phyloP scores from a whole-genome alignment of 345 rosid genomes.

The Aquilaria malaccensis region DNA sequence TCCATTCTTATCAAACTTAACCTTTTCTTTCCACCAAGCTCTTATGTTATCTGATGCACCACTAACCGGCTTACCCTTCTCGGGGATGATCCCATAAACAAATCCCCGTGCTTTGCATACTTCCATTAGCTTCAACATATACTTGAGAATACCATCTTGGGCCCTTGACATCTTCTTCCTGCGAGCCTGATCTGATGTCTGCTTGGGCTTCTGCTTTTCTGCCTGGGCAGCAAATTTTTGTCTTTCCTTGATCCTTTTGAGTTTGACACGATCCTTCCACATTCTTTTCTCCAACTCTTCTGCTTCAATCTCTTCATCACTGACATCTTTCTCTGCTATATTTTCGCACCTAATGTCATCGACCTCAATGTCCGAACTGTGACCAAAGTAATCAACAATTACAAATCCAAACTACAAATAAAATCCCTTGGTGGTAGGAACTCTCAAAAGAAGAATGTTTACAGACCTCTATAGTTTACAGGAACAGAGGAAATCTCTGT shows the following conservation, averaged over 20 bases:
- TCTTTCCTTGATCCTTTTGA: slow-evolving; percentile 77
- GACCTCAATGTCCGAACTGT: slow-evolving; percentile 56
- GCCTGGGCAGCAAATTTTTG: slow-evolving; percentile 60
- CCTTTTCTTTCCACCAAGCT: slow-evolving; percentile 99
- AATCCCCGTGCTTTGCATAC: slow-evolving; percentile 96
- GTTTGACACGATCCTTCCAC: slow-evolving; percentile 93
- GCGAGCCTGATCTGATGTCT: slow-evolving; percentile 79
- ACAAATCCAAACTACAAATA: neutral
- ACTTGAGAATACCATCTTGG: slow-evolving; percentile 97
- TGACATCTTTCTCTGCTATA: slow-evolving; percentile 86
- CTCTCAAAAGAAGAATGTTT: neutral
- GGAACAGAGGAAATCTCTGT: no score
- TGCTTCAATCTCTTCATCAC: slow-evolving; percentile 89
- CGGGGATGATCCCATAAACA: slow-evolving; percentile 94
- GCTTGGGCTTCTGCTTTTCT: slow-evolving; percentile 72
- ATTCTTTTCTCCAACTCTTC: slow-evolving; percentile 86
- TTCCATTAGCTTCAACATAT: slow-evolving; percentile 97
- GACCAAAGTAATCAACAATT: slow-evolving; percentile 18
- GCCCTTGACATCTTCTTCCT: slow-evolving; percentile 99
- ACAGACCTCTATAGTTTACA: no score
- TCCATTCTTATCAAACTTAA: slow-evolving; percentile 93
- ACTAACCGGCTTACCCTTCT: slow-evolving; percentile 90
- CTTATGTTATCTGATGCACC: slow-evolving; percentile 92
- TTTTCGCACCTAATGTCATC: slow-evolving; percentile 75
- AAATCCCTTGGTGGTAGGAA: no score